Conservation (phyloP, 305 asterid species). For the Rubia tinctorum region DNA sequence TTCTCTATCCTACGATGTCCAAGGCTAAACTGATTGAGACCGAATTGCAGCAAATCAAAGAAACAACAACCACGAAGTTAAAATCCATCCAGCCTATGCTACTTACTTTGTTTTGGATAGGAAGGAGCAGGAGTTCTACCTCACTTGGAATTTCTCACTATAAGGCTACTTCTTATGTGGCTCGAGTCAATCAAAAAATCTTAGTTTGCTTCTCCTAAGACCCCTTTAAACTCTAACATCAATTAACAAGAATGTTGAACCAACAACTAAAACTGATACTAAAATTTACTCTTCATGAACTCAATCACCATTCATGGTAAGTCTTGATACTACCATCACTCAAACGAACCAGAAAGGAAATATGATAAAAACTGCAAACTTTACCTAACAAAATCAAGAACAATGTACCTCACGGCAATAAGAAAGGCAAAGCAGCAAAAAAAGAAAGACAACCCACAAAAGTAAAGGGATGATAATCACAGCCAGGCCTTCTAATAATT, state of each 20-base stretch:
- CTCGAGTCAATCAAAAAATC: neutral
- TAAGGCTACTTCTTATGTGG: too few species aligned
- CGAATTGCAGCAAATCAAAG: neutral
- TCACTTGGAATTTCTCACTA: neutral
- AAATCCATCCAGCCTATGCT: neutral
- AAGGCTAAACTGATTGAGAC: neutral
- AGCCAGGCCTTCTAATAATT: too few species aligned
- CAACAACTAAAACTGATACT: neutral
- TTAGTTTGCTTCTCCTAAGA: neutral
- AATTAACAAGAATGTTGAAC: neutral
- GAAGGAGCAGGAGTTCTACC: neutral
- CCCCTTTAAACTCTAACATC: neutral
- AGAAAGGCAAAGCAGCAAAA: conserved; percentile 3
- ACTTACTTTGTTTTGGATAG: neutral
- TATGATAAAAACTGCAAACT: conserved; percentile 1
- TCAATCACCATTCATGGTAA: neutral
- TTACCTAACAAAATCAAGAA: neutral
- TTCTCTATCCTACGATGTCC: too few species aligned
- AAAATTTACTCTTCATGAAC: neutral
- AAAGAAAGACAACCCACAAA: neutral
- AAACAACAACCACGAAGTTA: neutral
- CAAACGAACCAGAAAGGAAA: neutral
- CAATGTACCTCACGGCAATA: neutral
- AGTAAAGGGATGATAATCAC: too few species aligned
- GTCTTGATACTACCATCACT: neutral